A percentile compares a stretch with the other conserved stretches of the same genome.
phyloP scores from a whole-genome alignment of 2,329 filamentous ascomycete species.

The Arthrinium phaeospermum region DNA sequence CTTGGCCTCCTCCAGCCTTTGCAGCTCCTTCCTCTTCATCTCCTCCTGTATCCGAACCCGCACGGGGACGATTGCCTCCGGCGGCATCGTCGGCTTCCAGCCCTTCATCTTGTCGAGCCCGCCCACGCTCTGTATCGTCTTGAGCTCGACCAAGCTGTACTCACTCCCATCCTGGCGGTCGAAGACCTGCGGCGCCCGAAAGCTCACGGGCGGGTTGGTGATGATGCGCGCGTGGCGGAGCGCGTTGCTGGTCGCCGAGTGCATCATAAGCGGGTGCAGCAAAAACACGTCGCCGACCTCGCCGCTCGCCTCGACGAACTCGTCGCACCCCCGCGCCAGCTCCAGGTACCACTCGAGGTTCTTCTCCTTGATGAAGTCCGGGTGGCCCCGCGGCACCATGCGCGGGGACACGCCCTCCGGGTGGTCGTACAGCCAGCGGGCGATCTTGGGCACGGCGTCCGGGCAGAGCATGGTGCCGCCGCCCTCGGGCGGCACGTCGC shows the following conservation, averaged over 20 bases:
- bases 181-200: slow-evolving; percentile 59
- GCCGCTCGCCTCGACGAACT: slow-evolving; percentile 61
- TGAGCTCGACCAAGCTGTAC: slow-evolving; percentile 62
- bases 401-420: slow-evolving; percentile 70
- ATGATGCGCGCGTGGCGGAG: slow-evolving; percentile 55
- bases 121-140: slow-evolving; percentile 57
- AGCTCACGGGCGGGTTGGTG: slow-evolving; percentile 60
- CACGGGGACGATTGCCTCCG: slow-evolving; percentile 57
- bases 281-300: slow-evolving; percentile 62
- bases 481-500: slow-evolving; percentile 63
- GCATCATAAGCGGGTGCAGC: slow-evolving; percentile 66
- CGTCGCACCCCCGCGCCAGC: slow-evolving; percentile 42
- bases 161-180: slow-evolving; percentile 49
- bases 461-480: slow-evolving; percentile 71
- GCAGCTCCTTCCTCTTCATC: slow-evolving; percentile 57
- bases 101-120: slow-evolving; percentile 49
- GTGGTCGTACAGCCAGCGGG: slow-evolving; percentile 63
- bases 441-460: slow-evolving; percentile 61
- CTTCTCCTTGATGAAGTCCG: slow-evolving; percentile 49
- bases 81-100: slow-evolving; percentile 57
- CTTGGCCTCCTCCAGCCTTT: slow-evolving; percentile 45
- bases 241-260: slow-evolving; percentile 57
- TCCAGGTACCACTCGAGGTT: slow-evolving; percentile 52
- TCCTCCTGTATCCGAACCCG: slow-evolving; percentile 52
- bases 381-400: slow-evolving; percentile 63